These are phyloP conservation scores for Kodamaea hsintzibuensis DNA, from an alignment of 805 yeast species.

Conservation along the genomic window DNA sequence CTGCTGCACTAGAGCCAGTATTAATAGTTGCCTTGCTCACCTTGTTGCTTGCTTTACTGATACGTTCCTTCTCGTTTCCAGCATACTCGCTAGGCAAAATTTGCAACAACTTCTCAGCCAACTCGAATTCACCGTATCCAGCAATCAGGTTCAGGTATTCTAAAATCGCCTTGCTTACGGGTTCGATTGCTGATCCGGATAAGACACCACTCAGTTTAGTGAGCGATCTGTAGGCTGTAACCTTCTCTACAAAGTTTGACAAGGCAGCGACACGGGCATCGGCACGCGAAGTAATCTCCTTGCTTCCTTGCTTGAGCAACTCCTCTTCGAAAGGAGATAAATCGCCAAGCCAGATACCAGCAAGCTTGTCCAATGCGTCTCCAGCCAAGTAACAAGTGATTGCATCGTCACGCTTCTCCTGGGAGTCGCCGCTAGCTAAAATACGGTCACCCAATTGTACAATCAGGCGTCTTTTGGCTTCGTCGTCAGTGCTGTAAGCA, in stretches of 20 bases:
- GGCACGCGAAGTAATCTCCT: conserved; percentile 55
- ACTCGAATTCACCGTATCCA: conserved; percentile 77
- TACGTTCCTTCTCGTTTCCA: conserved; percentile 77
- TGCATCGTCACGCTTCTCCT: conserved; percentile 66
- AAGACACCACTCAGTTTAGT: conserved; percentile 36
- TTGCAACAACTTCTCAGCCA: conserved; percentile 70
- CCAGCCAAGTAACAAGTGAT: conserved; percentile 79
- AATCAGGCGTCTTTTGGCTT: conserved; percentile 55
- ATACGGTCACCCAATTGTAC: conserved; percentile 79
- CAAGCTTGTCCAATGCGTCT: conserved; percentile 73
- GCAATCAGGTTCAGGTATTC: conserved; percentile 84
- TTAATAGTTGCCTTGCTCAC: conserved; percentile 10
- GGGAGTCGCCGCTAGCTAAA: conserved; percentile 25
- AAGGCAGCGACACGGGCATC: conserved; percentile 85
- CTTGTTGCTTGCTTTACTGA: conserved; percentile 59
- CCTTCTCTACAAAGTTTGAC: conserved; percentile 79
- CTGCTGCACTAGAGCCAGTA: conserved; percentile 19
- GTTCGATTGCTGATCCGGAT: conserved; percentile 46
- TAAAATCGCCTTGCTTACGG: conserved; percentile 60
- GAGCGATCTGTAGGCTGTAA: conserved; percentile 68
- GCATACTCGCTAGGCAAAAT: conserved; percentile 74
- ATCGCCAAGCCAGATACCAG: conserved; percentile 84
- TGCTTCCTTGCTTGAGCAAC: conserved; percentile 47
- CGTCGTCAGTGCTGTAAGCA: conserved; percentile 50
- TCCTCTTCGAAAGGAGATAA: conserved; percentile 41